Base-by-base conservation (phyloP, 2,329 filamentous ascomycete species). In the Fusarium camptoceras region DNA sequence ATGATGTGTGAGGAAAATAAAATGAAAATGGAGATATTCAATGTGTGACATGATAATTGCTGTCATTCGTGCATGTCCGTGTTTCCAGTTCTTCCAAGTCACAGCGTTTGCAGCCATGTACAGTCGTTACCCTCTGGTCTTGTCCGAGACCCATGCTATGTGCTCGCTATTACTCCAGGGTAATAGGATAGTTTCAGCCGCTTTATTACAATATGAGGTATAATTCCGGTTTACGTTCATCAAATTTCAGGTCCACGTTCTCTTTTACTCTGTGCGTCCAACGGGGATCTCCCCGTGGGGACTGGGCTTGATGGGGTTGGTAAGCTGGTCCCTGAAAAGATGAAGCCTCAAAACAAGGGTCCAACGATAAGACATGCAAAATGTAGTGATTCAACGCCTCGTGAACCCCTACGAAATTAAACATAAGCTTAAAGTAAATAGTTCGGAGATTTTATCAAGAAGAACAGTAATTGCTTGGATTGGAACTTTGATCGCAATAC, bases 61-160 rank as follows among this genome's bases (percentile, higher is more conserved):
- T 49, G 47, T 16, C 47, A 49, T 25, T 16, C 27, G 9, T 37
- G 34, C 34, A 37, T n/a, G 34, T 37, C 34, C 10, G 34, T 37
- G 34, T 37, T 22, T 49, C 28, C 11, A 28, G 24, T 42, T 31
- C 34, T 25, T 43, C 14, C 10, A 16, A 43, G 15, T 43, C 16
- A 43, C 41, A 18, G 22, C 27, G 22, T 48, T 16, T 31, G 27
- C 20, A 48, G 20, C 15, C 11, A n/a, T 46, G 18, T 39, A 30
- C 28, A 30, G 12, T 8, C 48, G 15, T 51, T 34, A 16, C 37
- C 34, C 27, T 41, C 54, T 63, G 67, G 49, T 22, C 59, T 68
- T 70, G 39, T 68, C 63, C 63, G 63, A 24, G 37, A 25, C 58
- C 24, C 20, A 47, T 25, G 24, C 25, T 20, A 59, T 46, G 28